Evolutionary conservation across 345 rosid genomes (phyloP).

Genomic region (Pugionium dolabratum): DNA sequence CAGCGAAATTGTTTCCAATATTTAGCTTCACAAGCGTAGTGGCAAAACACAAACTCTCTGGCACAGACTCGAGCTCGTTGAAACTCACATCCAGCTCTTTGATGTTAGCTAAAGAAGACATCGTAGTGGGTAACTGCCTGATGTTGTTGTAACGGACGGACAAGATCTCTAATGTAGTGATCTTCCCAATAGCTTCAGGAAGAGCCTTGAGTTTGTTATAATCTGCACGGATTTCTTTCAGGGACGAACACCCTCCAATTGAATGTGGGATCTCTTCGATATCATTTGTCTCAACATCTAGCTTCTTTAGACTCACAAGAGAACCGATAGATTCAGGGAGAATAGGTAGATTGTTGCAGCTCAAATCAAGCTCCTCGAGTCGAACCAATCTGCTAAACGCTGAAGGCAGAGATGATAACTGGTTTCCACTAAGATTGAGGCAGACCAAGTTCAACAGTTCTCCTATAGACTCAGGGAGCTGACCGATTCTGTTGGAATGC

Average conservation of each 20-base stretch:
- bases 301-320: constrained; percentile 63
- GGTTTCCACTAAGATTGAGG: constrained; percentile 75
- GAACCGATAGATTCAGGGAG: constrained; percentile 86
- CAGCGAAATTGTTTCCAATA: constrained; percentile 90
- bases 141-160: constrained; percentile 90
- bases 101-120: constrained; percentile 73
- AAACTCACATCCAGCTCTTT: constrained; percentile 92
- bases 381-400: constrained; percentile 61
- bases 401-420: constrained; percentile 69
- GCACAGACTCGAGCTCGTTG: constrained; percentile 93
- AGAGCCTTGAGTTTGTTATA: constrained; percentile 97
- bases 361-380: constrained; percentile 83
- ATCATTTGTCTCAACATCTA: constrained; percentile 80
- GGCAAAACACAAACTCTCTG: constrained; percentile 95
- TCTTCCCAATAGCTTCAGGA: constrained; percentile 96
- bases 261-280: constrained; percentile 87
- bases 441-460: constrained; percentile 67
- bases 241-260: constrained; percentile 68
- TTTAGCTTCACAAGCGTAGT: constrained; percentile 92
- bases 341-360: constrained; percentile 59
- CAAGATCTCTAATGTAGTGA: constrained; percentile 66
- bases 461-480: constrained; percentile 78
- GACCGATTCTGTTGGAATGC: constrained; percentile 70
- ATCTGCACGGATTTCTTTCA: constrained; percentile 75
- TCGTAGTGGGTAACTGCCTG: constrained; percentile 87